Conservation (phyloP, 257 asterid genomes). For the Plantago major region DNA sequence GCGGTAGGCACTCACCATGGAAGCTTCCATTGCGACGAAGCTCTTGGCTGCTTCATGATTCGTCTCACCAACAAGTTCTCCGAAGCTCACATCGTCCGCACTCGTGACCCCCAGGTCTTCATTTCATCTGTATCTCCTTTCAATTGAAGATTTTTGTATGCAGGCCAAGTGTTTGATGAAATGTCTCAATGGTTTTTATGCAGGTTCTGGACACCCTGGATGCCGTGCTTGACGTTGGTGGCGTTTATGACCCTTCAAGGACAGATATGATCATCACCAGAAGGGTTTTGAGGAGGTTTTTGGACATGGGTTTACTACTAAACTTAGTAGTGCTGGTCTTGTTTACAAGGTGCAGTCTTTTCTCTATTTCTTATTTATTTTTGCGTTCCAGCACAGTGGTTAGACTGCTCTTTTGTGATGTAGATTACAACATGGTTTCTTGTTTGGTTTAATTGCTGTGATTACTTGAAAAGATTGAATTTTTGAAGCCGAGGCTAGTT, state of each 20-base stretch:
- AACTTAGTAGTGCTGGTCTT: conserved; percentile 97
- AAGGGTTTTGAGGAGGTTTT: conserved; percentile 83
- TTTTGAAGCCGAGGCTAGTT: not conserved
- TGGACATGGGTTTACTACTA: conserved; percentile 76
- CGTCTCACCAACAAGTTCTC: conserved; percentile 68
- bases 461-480: not conserved
- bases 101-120: conserved; percentile 75
- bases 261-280: conserved; percentile 87
- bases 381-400: not conserved
- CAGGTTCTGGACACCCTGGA: conserved; percentile 80
- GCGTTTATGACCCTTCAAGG: conserved; percentile 62
- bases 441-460: too few relatives aligned
- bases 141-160: conserved; percentile 8
- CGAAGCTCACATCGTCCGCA: conserved; percentile 70
- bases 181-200: conserved; percentile 24
- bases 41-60: conserved; percentile 94
- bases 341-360: conserved; percentile 57
- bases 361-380: not conserved
- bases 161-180: conserved; percentile 50
- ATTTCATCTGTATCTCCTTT: not conserved
- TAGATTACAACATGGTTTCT: not conserved
- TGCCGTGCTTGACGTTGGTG: conserved; percentile 95
- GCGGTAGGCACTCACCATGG: conserved; percentile 90
- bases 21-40: conserved; percentile 98
- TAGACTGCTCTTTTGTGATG: not conserved